Conservation (phyloP, 208 protist species). For the Crithidia mellificae region DNA sequence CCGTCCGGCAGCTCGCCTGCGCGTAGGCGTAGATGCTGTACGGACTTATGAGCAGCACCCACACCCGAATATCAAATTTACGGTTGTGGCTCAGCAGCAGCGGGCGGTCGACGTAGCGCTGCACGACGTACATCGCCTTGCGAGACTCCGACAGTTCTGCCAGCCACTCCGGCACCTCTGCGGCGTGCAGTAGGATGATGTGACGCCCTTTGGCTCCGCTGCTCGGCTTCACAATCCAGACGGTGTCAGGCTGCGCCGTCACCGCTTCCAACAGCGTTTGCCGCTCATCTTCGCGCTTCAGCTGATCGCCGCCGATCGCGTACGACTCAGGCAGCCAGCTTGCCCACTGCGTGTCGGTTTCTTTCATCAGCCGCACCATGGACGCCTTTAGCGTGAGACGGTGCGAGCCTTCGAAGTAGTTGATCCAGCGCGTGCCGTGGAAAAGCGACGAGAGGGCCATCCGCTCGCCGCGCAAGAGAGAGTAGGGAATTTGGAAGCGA, state of each 20-base stretch:
- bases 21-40: conserved; percentile 83
- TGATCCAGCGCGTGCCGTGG: conserved; percentile 73
- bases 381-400: conserved; percentile 81
- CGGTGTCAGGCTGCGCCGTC: conserved; percentile 24
- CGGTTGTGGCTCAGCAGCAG: conserved; percentile 70
- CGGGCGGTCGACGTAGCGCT: conserved; percentile 86
- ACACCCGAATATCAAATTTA: conserved; percentile 92
- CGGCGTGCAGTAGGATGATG: conserved; percentile 56
- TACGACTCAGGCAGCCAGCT: conserved; percentile 83
- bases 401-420: conserved; percentile 89
- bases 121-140: conserved; percentile 64
- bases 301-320: conserved; percentile 65
- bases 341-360: conserved; percentile 40
- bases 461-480: conserved; percentile 59
- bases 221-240: conserved; percentile 91
- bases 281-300: conserved; percentile 56
- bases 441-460: conserved; percentile 58
- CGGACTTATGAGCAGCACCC: conserved; percentile 66
- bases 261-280: conserved; percentile 43
- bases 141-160: conserved; percentile 23
- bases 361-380: conserved; percentile 63
- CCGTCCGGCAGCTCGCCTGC: conserved; percentile 84
- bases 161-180: conserved; percentile 47
- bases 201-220: conserved; percentile 76
- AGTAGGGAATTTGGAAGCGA: conserved; percentile 81